Evolutionary conservation across 2,329 filamentous ascomycete species (phyloP).

Genomic region (Ascochyta lentis): DNA sequence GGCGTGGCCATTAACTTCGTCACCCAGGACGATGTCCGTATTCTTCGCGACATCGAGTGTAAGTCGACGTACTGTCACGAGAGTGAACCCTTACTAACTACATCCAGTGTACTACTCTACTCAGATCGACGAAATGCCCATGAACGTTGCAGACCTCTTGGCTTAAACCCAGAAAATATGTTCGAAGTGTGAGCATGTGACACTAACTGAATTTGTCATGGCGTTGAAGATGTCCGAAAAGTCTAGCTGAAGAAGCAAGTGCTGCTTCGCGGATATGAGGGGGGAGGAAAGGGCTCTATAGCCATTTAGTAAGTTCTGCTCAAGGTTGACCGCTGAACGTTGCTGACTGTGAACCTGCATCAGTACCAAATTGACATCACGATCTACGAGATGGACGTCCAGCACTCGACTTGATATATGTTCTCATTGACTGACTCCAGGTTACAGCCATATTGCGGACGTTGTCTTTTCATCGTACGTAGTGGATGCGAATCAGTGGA

Average conservation of each 20-base stretch:
- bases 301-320: constrained; percentile 36
- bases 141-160: constrained; percentile 69
- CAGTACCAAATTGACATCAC: constrained; percentile 20
- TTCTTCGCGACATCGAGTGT: constrained; percentile 95
- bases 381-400: constrained; percentile 4
- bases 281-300: constrained; percentile 47
- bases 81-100: constrained; percentile 41
- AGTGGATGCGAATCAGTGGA: constrained; percentile 1
- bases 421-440: constrained; percentile 1
- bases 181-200: not conserved
- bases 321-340: not conserved
- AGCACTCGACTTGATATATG: not conserved
- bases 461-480: not conserved
- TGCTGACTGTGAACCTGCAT: constrained; percentile 3
- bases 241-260: constrained; percentile 13
- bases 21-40: constrained; percentile 96
- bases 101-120: constrained; percentile 85
- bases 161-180: constrained; percentile 24
- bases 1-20: constrained; percentile 99
- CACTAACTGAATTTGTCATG: not conserved
- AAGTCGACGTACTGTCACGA: constrained; percentile 44
- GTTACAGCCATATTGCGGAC: not conserved
- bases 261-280: constrained; percentile 31
- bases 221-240: constrained; percentile 10
- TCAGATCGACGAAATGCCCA: constrained; percentile 98